A percentile compares a stretch with the other conserved stretches of the same genome.
These are phyloP conservation scores for Colletotrichum sp. DNA, from an alignment of 2,329 filamentous ascomycete genomes.

Conservation along the genomic window DNA sequence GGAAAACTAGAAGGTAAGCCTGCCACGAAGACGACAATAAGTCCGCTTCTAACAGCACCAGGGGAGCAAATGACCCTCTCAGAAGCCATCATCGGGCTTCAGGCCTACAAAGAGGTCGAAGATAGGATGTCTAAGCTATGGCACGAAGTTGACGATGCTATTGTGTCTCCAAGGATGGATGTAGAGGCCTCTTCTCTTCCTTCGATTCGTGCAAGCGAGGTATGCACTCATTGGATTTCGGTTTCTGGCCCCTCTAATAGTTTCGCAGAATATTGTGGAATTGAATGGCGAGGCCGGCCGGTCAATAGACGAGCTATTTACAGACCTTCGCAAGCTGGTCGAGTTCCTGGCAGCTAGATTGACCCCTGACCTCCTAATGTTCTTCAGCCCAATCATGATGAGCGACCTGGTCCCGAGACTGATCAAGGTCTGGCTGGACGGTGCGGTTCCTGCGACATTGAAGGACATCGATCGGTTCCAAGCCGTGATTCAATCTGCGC, in stretches of 20 bases:
- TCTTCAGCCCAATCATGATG: constrained; percentile 74
- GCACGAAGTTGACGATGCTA: constrained; percentile 64
- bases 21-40: background rate
- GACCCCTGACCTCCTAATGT: constrained; percentile 58
- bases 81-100: constrained; percentile 61
- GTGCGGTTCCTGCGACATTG: constrained; percentile 77
- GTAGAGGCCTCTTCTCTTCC: constrained; percentile 37
- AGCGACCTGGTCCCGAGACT: constrained; percentile 71
- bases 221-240: background rate
- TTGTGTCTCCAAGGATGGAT: constrained; percentile 66
- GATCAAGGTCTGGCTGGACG: constrained; percentile 76
- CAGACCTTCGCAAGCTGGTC: constrained; percentile 58
- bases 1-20: constrained; percentile 55
- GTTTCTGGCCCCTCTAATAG: constrained; percentile 18
- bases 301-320: constrained; percentile 56
- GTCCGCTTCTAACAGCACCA: constrained; percentile 29
- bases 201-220: constrained; percentile 37
- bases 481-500: constrained; percentile 67
- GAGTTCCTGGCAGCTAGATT: constrained; percentile 57
- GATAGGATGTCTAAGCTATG: constrained; percentile 65
- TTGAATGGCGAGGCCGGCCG: constrained; percentile 47
- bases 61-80: constrained; percentile 58
- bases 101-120: constrained; percentile 66
- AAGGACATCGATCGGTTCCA: constrained; percentile 76
- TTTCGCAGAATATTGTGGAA: constrained; percentile 45